These are phyloP conservation scores for Starmerella floricola DNA, from an alignment of 805 yeast species.

Conservation along the genomic window DNA sequence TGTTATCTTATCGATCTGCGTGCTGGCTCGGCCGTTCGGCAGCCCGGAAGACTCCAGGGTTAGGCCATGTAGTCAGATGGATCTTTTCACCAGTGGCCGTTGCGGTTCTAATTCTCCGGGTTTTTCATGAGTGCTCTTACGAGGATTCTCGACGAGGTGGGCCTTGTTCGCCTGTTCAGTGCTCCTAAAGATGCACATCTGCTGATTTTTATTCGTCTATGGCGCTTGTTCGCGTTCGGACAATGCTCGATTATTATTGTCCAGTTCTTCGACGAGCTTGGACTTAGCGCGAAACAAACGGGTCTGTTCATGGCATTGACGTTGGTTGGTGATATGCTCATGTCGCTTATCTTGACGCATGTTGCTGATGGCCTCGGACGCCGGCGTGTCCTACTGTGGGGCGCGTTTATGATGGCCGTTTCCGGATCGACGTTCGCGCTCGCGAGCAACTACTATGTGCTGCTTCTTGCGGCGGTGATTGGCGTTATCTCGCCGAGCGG, in stretches of 20 bases:
- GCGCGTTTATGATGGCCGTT: conserved; percentile 52
- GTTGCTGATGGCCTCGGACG: conserved; percentile 63
- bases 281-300: conserved; percentile 43
- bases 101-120: too few relatives aligned
- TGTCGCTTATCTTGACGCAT: conserved; percentile 64
- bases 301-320: conserved; percentile 76
- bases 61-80: too few relatives aligned
- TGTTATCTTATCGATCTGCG: too few relatives aligned
- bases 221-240: conserved; percentile 60
- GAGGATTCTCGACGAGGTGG: conserved; percentile 13
- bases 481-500: conserved; percentile 86
- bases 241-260: conserved; percentile 66
- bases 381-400: conserved; percentile 46
- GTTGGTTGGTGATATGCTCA: conserved; percentile 58
- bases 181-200: conserved; percentile 28
- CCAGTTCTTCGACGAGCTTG: conserved; percentile 45
- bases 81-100: too few relatives aligned
- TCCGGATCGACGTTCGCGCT: conserved; percentile 55
- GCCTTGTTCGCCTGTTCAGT: conserved; percentile 21
- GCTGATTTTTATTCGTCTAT: conserved; percentile 27
- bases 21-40: too few relatives aligned
- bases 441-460: conserved; percentile 39
- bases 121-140: conserved; percentile 1
- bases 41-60: too few relatives aligned
- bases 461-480: conserved; percentile 57